A percentile compares a stretch with the other conserved stretches of the same genome.
Conservation (phyloP, 176 grass and related monocot species). For the Raddia distichophylla region DNA sequence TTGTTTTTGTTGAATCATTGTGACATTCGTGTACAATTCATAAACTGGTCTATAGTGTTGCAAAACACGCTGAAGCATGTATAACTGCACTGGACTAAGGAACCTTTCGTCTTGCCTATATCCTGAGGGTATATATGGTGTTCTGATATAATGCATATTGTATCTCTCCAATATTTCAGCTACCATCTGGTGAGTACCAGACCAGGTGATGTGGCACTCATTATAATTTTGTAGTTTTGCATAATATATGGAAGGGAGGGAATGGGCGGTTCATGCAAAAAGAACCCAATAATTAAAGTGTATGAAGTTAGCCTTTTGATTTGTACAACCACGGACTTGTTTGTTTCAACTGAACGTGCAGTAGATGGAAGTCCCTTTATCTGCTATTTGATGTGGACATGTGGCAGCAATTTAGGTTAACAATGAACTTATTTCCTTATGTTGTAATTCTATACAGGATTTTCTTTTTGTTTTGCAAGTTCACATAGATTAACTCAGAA, state of each 20-base stretch:
- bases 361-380: constrained; percentile 13
- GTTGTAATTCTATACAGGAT: constrained; percentile 11
- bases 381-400: constrained; percentile 12
- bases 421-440: neutral
- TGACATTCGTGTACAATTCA: neutral
- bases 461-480: constrained; percentile 14
- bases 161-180: constrained; percentile 10
- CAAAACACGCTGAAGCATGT: neutral
- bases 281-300: neutral
- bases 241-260: neutral
- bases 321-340: constrained; percentile 1
- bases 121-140: neutral
- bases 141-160: neutral
- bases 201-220: neutral
- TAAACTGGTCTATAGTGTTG: neutral
- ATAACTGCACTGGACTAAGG: constrained; percentile 10
- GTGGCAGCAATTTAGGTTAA: constrained; percentile 29
- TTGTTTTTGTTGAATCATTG: neutral
- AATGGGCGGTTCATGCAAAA: constrained; percentile 3
- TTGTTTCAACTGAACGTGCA: constrained; percentile 2
- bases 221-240: constrained; percentile 22
- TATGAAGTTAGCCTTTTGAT: constrained; percentile 14
- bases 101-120: neutral
- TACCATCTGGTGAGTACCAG: constrained; percentile 15
- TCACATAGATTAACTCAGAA: constrained; percentile 32